Evolutionary conservation across 768 basidiomycete genomes (phyloP).

Genomic region (Podaxis mareebaensis): DNA sequence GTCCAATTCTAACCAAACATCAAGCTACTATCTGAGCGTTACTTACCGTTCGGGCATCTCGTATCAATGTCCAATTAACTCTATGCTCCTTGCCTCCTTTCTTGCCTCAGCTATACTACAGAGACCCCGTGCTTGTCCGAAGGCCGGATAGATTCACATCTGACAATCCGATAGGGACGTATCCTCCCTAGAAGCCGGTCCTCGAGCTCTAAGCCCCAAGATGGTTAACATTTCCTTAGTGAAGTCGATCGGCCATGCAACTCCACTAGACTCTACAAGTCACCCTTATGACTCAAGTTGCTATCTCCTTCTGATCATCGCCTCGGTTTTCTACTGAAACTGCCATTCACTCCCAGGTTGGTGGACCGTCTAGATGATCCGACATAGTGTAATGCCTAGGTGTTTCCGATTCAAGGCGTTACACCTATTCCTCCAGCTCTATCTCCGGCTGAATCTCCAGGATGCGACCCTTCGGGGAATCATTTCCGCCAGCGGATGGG

Average conservation of each 20-base stretch:
- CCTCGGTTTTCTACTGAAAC: conserved; percentile 8
- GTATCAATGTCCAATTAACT: conserved; percentile 1
- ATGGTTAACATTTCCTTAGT: conserved; percentile 8
- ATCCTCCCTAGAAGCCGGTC: conserved; percentile 10
- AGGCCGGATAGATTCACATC: conserved; percentile 4
- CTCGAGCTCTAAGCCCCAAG: conserved; percentile 3
- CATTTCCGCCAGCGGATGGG: not conserved
- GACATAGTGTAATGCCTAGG: not conserved
- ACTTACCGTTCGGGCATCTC: conserved; percentile 1
- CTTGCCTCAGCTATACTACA: not conserved
- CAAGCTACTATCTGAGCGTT: not conserved
- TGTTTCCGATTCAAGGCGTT: not conserved
- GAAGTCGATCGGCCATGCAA: conserved; percentile 7
- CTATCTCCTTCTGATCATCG: conserved; percentile 5
- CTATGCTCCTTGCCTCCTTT: not conserved
- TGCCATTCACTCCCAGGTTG: not conserved
- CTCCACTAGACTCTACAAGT: conserved; percentile 10
- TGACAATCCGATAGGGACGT: conserved; percentile 7
- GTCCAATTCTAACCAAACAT: not conserved
- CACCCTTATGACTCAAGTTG: not conserved
- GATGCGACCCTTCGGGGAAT: not conserved
- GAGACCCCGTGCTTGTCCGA: not conserved
- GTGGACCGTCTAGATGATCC: conserved; percentile 8
- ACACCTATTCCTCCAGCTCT: not conserved
- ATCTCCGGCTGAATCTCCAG: conserved; percentile 12